Conservation (phyloP, 192 early-diverging fungal species). For the Coemansia sp. region DNA sequence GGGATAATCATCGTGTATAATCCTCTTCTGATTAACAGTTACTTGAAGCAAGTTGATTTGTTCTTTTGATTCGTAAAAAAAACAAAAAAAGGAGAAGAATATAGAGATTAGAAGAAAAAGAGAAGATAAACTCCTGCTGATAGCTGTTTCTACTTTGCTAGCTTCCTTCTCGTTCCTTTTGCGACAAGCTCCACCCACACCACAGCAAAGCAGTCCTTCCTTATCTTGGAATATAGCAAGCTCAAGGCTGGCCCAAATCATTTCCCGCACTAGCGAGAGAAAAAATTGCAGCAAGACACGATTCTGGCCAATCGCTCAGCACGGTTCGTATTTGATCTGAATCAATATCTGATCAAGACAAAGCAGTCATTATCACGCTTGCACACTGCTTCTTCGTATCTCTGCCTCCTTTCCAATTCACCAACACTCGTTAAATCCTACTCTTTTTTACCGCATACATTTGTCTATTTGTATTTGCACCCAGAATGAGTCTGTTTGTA, state of each 20-base stretch:
- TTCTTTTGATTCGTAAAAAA: constrained; percentile 2
- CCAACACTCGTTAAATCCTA: background rate
- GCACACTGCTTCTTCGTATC: background rate
- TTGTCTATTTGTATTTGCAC: constrained; percentile 10
- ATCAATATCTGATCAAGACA: no score
- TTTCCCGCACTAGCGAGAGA: no score
- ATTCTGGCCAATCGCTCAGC: background rate
- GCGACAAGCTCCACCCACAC: no score
- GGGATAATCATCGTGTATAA: no score
- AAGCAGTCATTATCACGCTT: no score
- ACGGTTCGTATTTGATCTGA: no score
- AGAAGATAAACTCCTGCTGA: background rate
- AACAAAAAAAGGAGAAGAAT: constrained; percentile 2
- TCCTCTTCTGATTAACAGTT: no score
- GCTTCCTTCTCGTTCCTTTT: background rate
- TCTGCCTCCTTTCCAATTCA: background rate
- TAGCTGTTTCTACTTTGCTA: background rate
- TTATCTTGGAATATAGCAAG: background rate
- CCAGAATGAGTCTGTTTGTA: constrained; percentile 41
- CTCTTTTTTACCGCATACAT: constrained; percentile 6
- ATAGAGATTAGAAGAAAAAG: background rate
- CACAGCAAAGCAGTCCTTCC: constrained; percentile 1
- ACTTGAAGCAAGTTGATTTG: no score
- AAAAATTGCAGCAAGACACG: background rate
- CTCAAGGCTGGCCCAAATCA: no score